These are phyloP conservation scores for Dothideomycetes sp. DNA, from an alignment of 2,329 filamentous ascomycete species.

Conservation along the genomic window DNA sequence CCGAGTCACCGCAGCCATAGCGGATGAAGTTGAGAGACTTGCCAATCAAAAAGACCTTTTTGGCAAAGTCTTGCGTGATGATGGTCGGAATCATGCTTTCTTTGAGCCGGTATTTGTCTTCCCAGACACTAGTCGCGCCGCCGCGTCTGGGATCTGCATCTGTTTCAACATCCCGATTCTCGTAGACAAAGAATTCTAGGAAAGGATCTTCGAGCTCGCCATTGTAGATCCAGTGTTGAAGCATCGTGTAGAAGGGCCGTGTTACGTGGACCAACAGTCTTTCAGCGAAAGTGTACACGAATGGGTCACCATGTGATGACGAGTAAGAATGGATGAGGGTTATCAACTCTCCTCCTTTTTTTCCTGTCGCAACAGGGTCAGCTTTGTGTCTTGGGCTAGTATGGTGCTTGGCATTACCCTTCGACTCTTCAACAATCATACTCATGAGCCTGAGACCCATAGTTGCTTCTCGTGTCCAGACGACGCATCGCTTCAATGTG, in stretches of 20 bases:
- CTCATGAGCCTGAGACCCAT: conserved; percentile 92
- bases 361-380: conserved; percentile 30
- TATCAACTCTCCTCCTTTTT: conserved; percentile 84
- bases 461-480: conserved; percentile 95
- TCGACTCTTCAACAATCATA: conserved; percentile 84
- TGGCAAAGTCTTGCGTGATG: conserved; percentile 84
- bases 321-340: conserved; percentile 90
- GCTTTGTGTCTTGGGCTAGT: neutral
- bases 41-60: conserved; percentile 93
- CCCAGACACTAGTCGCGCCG: conserved; percentile 85
- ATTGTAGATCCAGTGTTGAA: conserved; percentile 96
- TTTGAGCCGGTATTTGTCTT: conserved; percentile 88
- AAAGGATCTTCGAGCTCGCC: conserved; percentile 96
- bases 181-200: conserved; percentile 86
- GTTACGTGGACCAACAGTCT: conserved; percentile 79
- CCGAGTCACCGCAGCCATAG: conserved; percentile 84
- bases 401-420: conserved; percentile 41
- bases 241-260: conserved; percentile 89
- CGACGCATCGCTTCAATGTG: conserved; percentile 86
- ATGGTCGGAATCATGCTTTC: conserved; percentile 85
- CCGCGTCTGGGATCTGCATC: conserved; percentile 35
- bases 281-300: conserved; percentile 88
- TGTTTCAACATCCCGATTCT: conserved; percentile 54
- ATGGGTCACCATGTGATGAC: conserved; percentile 86
- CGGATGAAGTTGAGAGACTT: conserved; percentile 98